Evolutionary conservation across 225 moss, liverwort and hornwort genomes (phyloP).

Genomic region (Polytrichum commune): DNA sequence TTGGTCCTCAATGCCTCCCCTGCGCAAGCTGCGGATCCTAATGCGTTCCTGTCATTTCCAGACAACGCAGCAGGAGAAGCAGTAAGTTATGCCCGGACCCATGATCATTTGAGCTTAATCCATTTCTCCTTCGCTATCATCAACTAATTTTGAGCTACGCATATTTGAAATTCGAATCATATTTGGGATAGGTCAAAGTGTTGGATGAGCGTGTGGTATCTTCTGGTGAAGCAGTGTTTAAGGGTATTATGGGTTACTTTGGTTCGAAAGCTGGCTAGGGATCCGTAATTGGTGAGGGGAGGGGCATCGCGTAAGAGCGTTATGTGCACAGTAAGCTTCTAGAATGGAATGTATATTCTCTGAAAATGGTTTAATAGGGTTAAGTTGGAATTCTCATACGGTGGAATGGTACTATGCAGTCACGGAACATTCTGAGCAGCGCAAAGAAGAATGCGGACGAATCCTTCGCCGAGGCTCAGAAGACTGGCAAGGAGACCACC

Average conservation of each 20-base stretch:
- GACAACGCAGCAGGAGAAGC: constrained; percentile 22
- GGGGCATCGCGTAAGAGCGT: no score
- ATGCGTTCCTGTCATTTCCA: constrained; percentile 18
- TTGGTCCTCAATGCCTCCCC: constrained; percentile 34
- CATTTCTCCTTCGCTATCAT: no score
- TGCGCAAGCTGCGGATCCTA: constrained; percentile 29
- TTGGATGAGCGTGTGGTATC: no score
- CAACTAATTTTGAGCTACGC: no score
- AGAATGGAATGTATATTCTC: no score
- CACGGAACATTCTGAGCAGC: constrained; percentile 27
- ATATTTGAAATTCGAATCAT: no score
- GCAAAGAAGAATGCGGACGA: constrained; percentile 34
- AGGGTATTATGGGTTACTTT: no score
- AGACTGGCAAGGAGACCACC: constrained; percentile 42
- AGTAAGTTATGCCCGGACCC: constrained; percentile 15
- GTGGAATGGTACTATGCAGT: constrained; percentile 21
- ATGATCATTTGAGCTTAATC: no score
- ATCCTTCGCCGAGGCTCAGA: constrained; percentile 44
- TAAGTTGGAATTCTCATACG: neutral
- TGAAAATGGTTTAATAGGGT: neutral
- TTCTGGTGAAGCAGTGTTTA: no score
- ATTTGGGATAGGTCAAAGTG: no score
- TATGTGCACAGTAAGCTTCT: no score
- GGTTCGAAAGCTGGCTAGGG: neutral
- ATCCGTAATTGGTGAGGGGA: neutral